Conservation (phyloP, 148 eudicot species). For the Drosera capensis region DNA sequence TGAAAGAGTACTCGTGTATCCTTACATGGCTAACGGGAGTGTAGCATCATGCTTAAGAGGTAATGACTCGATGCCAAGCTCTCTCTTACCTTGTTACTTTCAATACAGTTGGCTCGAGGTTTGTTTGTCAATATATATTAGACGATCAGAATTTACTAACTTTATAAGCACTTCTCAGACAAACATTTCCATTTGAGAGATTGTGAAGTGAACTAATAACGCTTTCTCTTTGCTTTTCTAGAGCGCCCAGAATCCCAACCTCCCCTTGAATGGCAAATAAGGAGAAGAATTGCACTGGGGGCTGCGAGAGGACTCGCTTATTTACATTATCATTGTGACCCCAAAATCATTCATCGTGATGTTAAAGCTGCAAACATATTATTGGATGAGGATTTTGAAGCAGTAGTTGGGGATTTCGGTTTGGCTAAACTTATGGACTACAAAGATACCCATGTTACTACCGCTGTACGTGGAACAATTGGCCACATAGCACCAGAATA, state of each 20-base stretch:
- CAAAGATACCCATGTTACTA: slow-evolving; percentile 38
- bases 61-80: slow-evolving; percentile 4
- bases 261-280: slow-evolving; percentile 25
- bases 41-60: slow-evolving; percentile 42
- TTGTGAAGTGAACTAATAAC: too few relatives aligned
- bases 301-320: slow-evolving; percentile 35
- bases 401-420: slow-evolving; percentile 37
- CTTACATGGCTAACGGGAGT: slow-evolving; percentile 35
- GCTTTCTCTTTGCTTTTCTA: too few relatives aligned
- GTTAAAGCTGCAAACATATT: slow-evolving; percentile 37
- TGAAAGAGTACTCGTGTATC: slow-evolving; percentile 40
- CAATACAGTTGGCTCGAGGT: too few relatives aligned
- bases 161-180: too few relatives aligned
- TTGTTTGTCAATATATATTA: too few relatives aligned
- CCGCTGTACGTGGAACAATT: slow-evolving; percentile 37
- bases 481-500: slow-evolving; percentile 42
- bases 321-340: slow-evolving; percentile 37
- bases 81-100: too few relatives aligned
- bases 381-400: slow-evolving; percentile 35
- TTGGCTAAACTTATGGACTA: slow-evolving; percentile 39
- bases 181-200: too few relatives aligned
- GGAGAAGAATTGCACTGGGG: slow-evolving; percentile 29
- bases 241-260: slow-evolving; percentile 22
- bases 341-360: slow-evolving; percentile 39
- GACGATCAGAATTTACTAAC: too few relatives aligned